These are phyloP conservation scores for Pseudocercospora fijiensis DNA, from an alignment of 2,329 filamentous ascomycete species.

Conservation along the genomic window DNA sequence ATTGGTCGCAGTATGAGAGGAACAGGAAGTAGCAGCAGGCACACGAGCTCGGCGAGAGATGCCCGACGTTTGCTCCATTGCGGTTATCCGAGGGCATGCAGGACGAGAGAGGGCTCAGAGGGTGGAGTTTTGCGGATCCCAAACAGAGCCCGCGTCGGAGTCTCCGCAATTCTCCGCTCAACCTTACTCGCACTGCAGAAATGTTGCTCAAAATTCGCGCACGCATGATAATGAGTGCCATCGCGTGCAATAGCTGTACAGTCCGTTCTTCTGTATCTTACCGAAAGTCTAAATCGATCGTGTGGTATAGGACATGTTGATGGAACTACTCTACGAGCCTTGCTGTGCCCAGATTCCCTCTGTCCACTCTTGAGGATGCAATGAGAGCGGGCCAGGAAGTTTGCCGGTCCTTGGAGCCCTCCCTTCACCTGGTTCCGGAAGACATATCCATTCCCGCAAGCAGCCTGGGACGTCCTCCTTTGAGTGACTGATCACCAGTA, in stretches of 20 bases:
- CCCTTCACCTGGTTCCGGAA: slow-evolving; percentile 72
- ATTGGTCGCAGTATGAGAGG: neutral
- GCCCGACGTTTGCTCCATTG: slow-evolving; percentile 4
- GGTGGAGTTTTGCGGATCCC: neutral
- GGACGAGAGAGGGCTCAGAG: neutral
- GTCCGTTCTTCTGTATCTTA: neutral
- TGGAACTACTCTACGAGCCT: neutral
- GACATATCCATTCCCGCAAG: slow-evolving; percentile 79
- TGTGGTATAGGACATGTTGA: neutral
- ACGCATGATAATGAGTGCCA: neutral
- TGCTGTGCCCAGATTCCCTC: slow-evolving; percentile 34
- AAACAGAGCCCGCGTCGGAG: neutral
- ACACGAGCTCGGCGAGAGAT: slow-evolving; percentile 2
- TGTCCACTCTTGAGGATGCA: slow-evolving; percentile 33
- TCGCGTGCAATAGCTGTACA: slow-evolving; percentile 1
- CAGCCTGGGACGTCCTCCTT: slow-evolving; percentile 85
- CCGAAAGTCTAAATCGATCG: neutral
- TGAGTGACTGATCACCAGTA: slow-evolving; percentile 90
- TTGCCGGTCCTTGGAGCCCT: slow-evolving; percentile 62
- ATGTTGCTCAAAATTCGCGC: neutral
- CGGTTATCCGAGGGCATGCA: slow-evolving; percentile 1
- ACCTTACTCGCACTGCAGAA: slow-evolving; percentile 1
- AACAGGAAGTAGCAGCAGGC: slow-evolving; percentile 11
- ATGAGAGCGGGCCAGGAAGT: slow-evolving; percentile 45
- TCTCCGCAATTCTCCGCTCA: slow-evolving; percentile 1